phyloP scores from a whole-genome alignment of 768 basidiomycete genomes.

The Boletus sp. region DNA sequence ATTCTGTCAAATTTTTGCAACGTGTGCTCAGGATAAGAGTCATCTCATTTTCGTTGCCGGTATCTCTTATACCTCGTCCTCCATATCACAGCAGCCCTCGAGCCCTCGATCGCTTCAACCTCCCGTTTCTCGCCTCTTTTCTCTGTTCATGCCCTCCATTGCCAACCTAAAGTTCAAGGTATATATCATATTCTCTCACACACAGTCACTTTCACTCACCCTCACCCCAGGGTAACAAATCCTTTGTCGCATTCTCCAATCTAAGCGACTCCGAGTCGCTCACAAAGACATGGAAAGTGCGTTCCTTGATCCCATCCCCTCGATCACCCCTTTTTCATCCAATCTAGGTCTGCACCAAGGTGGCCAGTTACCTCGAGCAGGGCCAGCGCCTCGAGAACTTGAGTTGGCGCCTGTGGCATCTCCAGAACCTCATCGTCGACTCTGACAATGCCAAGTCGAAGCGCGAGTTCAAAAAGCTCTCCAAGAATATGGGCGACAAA shows the following conservation, averaged over 20 bases:
- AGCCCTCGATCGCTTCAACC: conserved; percentile 17
- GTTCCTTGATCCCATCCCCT: conserved; percentile 13
- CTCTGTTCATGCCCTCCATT: conserved; percentile 65
- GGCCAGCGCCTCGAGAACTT: conserved; percentile 90
- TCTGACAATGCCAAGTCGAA: conserved; percentile 84
- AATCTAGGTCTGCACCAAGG: conserved; percentile 80
- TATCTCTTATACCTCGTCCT: conserved; percentile 27
- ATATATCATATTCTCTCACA: background rate
- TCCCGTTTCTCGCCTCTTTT: background rate
- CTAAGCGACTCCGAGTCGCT: conserved; percentile 80
- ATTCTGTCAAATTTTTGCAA: conserved; percentile 31
- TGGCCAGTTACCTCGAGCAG: conserved; percentile 87
- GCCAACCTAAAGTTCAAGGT: conserved; percentile 88
- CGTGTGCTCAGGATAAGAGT: conserved; percentile 22
- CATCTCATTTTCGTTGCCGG: conserved; percentile 17
- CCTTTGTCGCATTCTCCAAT: conserved; percentile 91
- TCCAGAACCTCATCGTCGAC: conserved; percentile 90
- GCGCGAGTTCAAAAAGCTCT: conserved; percentile 87
- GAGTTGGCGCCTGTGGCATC: conserved; percentile 90
- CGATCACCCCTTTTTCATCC: conserved; percentile 7
- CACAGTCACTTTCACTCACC: conserved; percentile 7
- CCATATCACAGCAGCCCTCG: conserved; percentile 8
- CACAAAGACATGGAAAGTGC: conserved; percentile 89
- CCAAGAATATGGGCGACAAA: conserved; percentile 87
- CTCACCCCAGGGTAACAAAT: conserved; percentile 78